phyloP scores from a whole-genome alignment of 2,329 filamentous ascomycete genomes.

The Aspergillus ustus region DNA sequence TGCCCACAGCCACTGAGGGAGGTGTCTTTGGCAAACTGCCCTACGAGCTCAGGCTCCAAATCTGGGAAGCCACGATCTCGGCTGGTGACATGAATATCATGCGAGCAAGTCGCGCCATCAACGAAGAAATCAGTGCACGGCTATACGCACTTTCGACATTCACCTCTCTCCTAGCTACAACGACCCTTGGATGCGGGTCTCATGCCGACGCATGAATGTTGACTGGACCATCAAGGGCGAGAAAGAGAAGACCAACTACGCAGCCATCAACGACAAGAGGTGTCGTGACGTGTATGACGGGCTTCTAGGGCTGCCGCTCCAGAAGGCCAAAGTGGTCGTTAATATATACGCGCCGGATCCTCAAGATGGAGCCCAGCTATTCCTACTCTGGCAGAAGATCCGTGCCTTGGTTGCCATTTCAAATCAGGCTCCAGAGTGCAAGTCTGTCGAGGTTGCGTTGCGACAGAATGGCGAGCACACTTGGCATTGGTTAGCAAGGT shows the following conservation, averaged over 20 bases:
- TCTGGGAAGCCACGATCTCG: slow-evolving; percentile 13
- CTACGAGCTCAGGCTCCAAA: slow-evolving; percentile 8
- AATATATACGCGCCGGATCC: not conserved
- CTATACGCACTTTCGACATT: slow-evolving; percentile 14
- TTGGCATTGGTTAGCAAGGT: not conserved
- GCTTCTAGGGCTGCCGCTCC: not conserved
- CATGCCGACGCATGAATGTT: not conserved
- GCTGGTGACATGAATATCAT: slow-evolving; percentile 1
- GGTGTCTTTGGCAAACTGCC: slow-evolving; percentile 2
- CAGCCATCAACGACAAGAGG: not conserved
- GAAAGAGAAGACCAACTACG: not conserved
- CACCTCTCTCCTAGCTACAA: slow-evolving; percentile 1
- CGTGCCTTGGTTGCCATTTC: not conserved
- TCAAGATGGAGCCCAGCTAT: not conserved
- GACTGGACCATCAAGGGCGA: not conserved
- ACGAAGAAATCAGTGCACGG: slow-evolving; percentile 12
- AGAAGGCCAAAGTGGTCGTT: not conserved
- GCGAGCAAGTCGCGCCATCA: slow-evolving; percentile 10
- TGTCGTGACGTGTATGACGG: not conserved
- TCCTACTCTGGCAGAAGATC: not conserved
- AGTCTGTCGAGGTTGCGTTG: not conserved
- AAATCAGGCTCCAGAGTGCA: not conserved
- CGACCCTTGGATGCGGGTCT: not conserved
- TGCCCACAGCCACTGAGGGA: not conserved
- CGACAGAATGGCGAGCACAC: not conserved